Conservation (phyloP, 2,329 filamentous ascomycete species). For the Alternaria brassicicola region DNA sequence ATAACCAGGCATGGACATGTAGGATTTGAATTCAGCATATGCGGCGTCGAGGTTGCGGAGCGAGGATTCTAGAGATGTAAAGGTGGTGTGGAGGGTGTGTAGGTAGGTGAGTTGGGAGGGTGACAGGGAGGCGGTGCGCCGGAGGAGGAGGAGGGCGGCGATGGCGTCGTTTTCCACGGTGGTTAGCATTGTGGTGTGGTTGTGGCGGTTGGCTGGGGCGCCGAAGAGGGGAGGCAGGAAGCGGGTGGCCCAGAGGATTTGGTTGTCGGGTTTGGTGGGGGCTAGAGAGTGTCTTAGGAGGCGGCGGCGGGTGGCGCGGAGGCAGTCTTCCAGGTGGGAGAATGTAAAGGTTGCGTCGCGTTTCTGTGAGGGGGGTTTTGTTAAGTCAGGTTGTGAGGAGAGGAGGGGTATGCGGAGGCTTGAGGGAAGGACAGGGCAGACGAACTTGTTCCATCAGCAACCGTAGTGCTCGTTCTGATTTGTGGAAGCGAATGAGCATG, state of each 20-base stretch:
- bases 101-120: conserved; percentile 22
- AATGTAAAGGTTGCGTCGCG: conserved; percentile 25
- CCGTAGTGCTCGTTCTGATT: conserved; percentile 29
- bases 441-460: conserved; percentile 27
- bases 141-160: conserved; percentile 27
- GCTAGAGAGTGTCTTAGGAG: conserved; percentile 23
- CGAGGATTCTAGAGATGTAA: conserved; percentile 23
- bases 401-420: background rate
- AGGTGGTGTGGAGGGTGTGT: conserved; percentile 24
- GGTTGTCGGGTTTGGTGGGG: conserved; percentile 16
- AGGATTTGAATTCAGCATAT: conserved; percentile 21
- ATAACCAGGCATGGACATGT: conserved; percentile 18
- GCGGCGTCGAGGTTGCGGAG: conserved; percentile 10
- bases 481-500: conserved; percentile 32
- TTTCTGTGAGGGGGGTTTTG: conserved; percentile 17
- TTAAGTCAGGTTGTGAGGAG: no score
- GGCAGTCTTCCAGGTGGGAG: conserved; percentile 34
- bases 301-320: conserved; percentile 36
- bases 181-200: conserved; percentile 15
- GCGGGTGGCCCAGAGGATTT: conserved; percentile 31
- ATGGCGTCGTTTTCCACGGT: conserved; percentile 29
- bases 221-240: conserved; percentile 32
- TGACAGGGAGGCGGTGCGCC: conserved; percentile 31
- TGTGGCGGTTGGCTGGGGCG: conserved; percentile 11
- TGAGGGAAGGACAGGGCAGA: background rate